Evolutionary conservation across 2,329 filamentous ascomycete species (phyloP), one percentile per base, ranked within the genome.

Genomic region (Trichoderma sp.): DNA sequence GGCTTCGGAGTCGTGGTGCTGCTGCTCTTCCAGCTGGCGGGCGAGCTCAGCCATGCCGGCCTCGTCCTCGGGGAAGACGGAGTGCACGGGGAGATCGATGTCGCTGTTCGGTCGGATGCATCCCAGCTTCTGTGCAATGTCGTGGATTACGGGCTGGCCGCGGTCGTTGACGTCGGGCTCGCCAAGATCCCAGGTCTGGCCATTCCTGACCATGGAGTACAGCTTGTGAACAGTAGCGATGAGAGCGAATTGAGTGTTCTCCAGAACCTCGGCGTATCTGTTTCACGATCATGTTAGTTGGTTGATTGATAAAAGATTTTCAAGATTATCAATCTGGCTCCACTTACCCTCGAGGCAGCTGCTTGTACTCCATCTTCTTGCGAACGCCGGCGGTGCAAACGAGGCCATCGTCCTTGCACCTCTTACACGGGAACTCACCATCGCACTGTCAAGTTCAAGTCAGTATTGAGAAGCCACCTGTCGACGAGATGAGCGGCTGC

Each of bases 301-400:
- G 4, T 49, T 49, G 21, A 3, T n/a, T 10, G n/a, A n/a, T n/a
- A 21, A 6, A 47, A 0, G 8, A n/a, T 2, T 21, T 27, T 1
- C 5, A n/a, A 8, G 7, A 7, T 4, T 7, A 14, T n/a, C 27
- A n/a, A 8, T 21, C 19, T n/a, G 8, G 49, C 19, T 19, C 76
- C 84, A 70, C 84, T 70, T 83, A 89, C 84, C 88, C 88, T 81
- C 85, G 80, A 13, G 88, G 88, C 58, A 90, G 77, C 78, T 90
- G 87, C 81, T 90, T 90, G 77, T 88, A 90, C 74, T 90, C 88
- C n/a, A 87, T 87, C 85, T 90, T 90, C 76, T 89, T 90, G 71
- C 88, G 81, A 16, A 87, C 85, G 8, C 88, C 88, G 19, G 87
- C 87, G 8, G 86, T 89, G 78, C 88, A 90, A 24, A 90, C 86